These are phyloP conservation scores for Neckera pumila DNA, from an alignment of 225 moss, liverwort and hornwort genomes.

Conservation along the genomic window DNA sequence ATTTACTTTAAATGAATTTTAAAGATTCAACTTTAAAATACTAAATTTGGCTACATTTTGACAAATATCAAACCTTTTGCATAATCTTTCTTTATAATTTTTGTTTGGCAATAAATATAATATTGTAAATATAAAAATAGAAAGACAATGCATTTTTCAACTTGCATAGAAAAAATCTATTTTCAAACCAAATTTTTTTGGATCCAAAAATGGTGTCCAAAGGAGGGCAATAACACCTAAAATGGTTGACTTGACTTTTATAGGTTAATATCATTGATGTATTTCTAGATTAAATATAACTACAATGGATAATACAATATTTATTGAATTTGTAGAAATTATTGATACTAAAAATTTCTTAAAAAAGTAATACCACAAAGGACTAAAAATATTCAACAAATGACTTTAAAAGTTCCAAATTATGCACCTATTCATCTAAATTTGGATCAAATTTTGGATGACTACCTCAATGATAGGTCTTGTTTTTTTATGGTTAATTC, in stretches of 20 bases:
- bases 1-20: background rate
- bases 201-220: fast-evolving
- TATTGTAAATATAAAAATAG: background rate
- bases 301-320: too few species aligned
- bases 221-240: fast-evolving
- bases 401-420: background rate
- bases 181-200: fast-evolving
- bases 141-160: background rate
- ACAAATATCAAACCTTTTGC: fast-evolving
- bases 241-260: background rate
- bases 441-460: background rate
- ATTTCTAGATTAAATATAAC: background rate
- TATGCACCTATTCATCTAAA: background rate
- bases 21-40: background rate
- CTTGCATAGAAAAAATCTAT: too few species aligned
- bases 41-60: fast-evolving
- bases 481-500: fast-evolving
- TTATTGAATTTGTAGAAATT: too few species aligned
- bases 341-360: background rate
- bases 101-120: background rate
- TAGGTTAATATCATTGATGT: fast-evolving
- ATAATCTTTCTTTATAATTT: background rate
- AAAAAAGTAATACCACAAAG: fast-evolving
- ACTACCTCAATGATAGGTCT: background rate
- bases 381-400: background rate